Conservation (phyloP, 139 green algal genomes). For the Deuterostichococcus epilithicus region DNA sequence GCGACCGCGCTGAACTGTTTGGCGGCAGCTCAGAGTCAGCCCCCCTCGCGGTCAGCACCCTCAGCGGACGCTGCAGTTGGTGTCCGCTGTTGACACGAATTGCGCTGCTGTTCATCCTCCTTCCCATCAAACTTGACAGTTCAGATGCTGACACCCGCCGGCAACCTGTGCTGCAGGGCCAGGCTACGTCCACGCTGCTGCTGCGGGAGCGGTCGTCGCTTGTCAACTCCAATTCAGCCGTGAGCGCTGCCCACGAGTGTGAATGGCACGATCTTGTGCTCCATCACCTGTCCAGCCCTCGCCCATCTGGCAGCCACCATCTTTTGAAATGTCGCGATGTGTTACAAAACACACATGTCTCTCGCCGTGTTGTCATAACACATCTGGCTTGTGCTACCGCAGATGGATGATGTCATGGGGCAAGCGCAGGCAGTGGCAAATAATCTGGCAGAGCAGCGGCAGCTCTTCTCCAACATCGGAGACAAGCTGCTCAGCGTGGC, state of each 20-base stretch:
- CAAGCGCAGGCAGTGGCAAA: conserved; percentile 58
- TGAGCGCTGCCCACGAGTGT: not conserved
- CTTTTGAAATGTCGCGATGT: too few species aligned
- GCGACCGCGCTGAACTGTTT: conserved; percentile 73
- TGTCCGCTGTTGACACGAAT: too few species aligned
- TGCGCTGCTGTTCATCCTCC: too few species aligned
- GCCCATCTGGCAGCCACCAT: not conserved
- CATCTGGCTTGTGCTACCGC: conserved; percentile 8
- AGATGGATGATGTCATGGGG: conserved; percentile 82
- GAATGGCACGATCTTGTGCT: not conserved
- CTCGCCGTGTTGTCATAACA: too few species aligned
- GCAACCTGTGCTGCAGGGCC: not conserved
- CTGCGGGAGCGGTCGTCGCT: conserved; percentile 80
- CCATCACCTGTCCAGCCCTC: not conserved
- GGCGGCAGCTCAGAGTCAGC: conserved; percentile 18
- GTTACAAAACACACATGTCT: too few species aligned
- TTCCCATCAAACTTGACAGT: too few species aligned
- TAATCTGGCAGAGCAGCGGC: conserved; percentile 58
- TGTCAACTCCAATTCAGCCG: conserved; percentile 22
- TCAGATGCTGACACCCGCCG: too few species aligned
- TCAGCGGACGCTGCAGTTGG: too few species aligned
- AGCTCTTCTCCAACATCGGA: conserved; percentile 49
- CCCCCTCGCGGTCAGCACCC: not conserved
- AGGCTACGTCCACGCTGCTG: conserved; percentile 50
- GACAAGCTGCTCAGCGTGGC: conserved; percentile 60